These are phyloP conservation scores for Lupinus albus DNA, from an alignment of 306 rosid genomes.

Conservation along the genomic window DNA sequence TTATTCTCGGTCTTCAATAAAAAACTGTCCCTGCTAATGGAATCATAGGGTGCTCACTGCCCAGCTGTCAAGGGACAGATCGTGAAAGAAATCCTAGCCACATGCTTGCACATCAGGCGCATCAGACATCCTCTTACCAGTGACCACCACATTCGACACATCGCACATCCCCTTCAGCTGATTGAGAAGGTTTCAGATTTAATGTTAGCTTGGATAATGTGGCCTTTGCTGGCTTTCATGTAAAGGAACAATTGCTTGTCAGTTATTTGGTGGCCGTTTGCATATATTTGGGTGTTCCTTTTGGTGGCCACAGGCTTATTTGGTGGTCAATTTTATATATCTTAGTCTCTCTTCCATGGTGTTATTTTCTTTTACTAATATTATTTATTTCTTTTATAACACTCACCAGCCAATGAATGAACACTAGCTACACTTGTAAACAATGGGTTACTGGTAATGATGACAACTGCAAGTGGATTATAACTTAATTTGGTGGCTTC, in stretches of 20 bases:
- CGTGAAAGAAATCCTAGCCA: no score
- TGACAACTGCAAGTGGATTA: slow-evolving; percentile 1
- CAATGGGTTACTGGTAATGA: background rate
- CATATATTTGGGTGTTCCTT: slow-evolving; percentile 7
- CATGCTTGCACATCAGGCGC: no score
- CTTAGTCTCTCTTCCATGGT: background rate
- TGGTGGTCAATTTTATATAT: no score
- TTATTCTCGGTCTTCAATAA: background rate
- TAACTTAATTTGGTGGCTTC: slow-evolving; percentile 1
- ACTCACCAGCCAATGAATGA: background rate
- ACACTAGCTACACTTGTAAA: background rate
- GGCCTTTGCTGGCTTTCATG: background rate
- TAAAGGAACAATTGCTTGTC: background rate
- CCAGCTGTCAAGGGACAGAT: no score
- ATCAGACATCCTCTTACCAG: no score
- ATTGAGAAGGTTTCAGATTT: background rate
- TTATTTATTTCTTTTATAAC: slow-evolving; percentile 3
- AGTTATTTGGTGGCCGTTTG: background rate
- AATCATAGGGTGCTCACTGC: no score
- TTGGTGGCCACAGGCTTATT: slow-evolving; percentile 14
- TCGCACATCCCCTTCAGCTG: background rate
- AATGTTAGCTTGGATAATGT: background rate
- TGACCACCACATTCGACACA: no score
- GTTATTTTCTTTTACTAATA: slow-evolving; percentile 14
- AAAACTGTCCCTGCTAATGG: no score